Evolutionary conservation across 2,329 filamentous ascomycete genomes (phyloP).

Genomic region (Chaetomium olivaceum): DNA sequence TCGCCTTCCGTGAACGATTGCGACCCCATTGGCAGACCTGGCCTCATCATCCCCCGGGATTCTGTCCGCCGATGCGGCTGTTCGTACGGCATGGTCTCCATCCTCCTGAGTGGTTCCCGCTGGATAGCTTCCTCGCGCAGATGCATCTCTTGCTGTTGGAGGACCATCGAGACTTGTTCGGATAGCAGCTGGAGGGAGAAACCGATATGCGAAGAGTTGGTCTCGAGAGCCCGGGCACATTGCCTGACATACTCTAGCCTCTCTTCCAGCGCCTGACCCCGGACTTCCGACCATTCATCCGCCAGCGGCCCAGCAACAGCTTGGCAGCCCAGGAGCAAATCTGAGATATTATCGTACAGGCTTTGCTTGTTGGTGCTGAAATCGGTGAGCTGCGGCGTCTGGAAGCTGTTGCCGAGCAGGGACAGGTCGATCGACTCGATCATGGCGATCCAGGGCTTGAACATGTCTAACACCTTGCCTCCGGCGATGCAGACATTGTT

Average conservation of each 20-base stretch:
- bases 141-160: constrained; percentile 50
- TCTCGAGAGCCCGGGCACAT: constrained; percentile 78
- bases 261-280: constrained; percentile 85
- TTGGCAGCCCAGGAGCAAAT: constrained; percentile 84
- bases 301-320: constrained; percentile 86
- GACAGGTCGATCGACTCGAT: constrained; percentile 91
- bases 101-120: constrained; percentile 57
- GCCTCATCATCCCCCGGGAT: constrained; percentile 54
- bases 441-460: constrained; percentile 84
- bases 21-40: constrained; percentile 50
- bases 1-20: constrained; percentile 69
- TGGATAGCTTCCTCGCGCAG: constrained; percentile 49
- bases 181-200: constrained; percentile 85
- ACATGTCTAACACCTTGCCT: constrained; percentile 79
- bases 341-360: constrained; percentile 89
- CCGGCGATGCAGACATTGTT: constrained; percentile 80
- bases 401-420: constrained; percentile 72
- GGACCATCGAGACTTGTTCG: constrained; percentile 68
- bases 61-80: constrained; percentile 58
- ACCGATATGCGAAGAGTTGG: constrained; percentile 81
- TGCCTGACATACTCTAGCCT: constrained; percentile 77
- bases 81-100: constrained; percentile 58
- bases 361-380: constrained; percentile 91
- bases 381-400: constrained; percentile 82
- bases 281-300: constrained; percentile 94